A percentile compares a stretch with the other conserved stretches of the same genome.
phyloP scores from a whole-genome alignment of 805 yeast species.

The Wickerhamiella spandovensis region DNA sequence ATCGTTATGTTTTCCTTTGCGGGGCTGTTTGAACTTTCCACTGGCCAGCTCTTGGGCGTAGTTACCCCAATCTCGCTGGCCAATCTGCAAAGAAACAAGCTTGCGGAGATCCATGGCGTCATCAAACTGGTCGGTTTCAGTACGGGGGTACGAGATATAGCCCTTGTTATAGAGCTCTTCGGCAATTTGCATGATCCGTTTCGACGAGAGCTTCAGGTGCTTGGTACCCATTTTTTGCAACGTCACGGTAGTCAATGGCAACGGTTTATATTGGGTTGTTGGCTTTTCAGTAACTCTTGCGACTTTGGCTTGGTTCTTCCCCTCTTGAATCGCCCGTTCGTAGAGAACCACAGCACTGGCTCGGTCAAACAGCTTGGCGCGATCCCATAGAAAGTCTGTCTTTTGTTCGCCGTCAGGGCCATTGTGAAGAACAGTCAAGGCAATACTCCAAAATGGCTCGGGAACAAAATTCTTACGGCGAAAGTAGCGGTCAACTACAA shows the following conservation, averaged over 20 bases:
- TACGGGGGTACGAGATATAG: conserved; percentile 87
- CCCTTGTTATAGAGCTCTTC: conserved; percentile 80
- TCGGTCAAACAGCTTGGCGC: conserved; percentile 62
- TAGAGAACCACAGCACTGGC: conserved; percentile 48
- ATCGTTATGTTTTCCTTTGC: conserved; percentile 76
- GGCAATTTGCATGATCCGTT: conserved; percentile 59
- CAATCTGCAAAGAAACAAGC: conserved; percentile 46
- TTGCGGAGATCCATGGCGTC: conserved; percentile 52
- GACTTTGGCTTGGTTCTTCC: conserved; percentile 38
- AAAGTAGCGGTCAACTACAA: conserved; percentile 82
- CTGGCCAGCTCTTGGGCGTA: conserved; percentile 41
- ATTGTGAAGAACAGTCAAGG: conserved; percentile 32
- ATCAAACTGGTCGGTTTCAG: conserved; percentile 89
- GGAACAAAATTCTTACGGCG: conserved; percentile 57
- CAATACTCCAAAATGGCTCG: conserved; percentile 71
- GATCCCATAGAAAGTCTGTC: conserved; percentile 53
- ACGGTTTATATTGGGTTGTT: conserved; percentile 65
- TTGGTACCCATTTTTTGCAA: conserved; percentile 76
- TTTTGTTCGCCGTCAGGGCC: conserved; percentile 17
- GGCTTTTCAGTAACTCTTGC: conserved; percentile 42
- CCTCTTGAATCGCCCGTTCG: conserved; percentile 44
- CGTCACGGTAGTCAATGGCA: conserved; percentile 89
- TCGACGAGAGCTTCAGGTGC: conserved; percentile 64
- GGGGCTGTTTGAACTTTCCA: conserved; percentile 46
- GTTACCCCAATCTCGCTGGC: conserved; percentile 50